phyloP scores from a whole-genome alignment of 495 filamentous ascomycete species.

The Pseudevernia furfuracea region DNA sequence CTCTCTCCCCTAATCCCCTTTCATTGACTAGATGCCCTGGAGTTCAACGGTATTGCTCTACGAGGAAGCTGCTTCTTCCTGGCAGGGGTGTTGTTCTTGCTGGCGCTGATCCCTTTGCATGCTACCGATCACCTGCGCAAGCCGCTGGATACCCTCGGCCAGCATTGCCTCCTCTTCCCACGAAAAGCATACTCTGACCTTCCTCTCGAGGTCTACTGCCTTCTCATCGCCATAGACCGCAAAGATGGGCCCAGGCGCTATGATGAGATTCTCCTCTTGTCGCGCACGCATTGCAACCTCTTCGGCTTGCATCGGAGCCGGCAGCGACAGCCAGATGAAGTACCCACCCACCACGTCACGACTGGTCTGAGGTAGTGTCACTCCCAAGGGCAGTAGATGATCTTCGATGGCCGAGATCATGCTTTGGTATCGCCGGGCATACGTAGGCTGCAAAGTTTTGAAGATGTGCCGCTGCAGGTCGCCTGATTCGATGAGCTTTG shows the following conservation, averaged over 20 bases:
- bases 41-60: constrained; percentile 6
- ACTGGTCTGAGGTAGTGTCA: constrained; percentile 37
- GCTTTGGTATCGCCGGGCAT: constrained; percentile 47
- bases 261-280: constrained; percentile 51
- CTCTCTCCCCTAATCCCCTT: too few relatives aligned
- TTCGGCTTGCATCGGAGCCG: constrained; percentile 40
- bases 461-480: constrained; percentile 43
- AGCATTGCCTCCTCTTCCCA: constrained; percentile 65
- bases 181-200: constrained; percentile 63
- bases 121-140: constrained; percentile 38
- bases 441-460: constrained; percentile 43
- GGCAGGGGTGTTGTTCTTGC: not conserved
- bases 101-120: constrained; percentile 15
- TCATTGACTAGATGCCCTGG: not conserved
- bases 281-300: constrained; percentile 49
- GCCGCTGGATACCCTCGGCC: constrained; percentile 57
- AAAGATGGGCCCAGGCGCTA: constrained; percentile 60
- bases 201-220: constrained; percentile 42
- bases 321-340: constrained; percentile 71
- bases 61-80: not conserved
- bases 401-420: constrained; percentile 48
- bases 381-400: constrained; percentile 53
- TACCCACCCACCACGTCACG: constrained; percentile 54
- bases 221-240: constrained; percentile 52
- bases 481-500: constrained; percentile 48